Base-by-base conservation (phyloP, 441 rosid species). In the Euphorbia corollata region DNA sequence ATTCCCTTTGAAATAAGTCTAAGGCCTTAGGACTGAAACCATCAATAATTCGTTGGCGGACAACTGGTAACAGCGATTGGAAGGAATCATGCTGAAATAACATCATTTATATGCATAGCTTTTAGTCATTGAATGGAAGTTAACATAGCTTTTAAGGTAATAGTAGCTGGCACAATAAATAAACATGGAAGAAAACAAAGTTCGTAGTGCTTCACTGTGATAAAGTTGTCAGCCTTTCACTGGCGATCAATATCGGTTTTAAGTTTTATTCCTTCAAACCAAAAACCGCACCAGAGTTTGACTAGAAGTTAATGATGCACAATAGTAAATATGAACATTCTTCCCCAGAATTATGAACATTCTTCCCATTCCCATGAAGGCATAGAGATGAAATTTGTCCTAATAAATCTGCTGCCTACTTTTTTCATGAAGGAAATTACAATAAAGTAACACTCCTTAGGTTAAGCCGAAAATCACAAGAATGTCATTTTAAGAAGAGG, bases 1-100 rank as follows among this genome's bases (percentile, higher is more conserved):
- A 94, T 81, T 94, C 99, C 80, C 98, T 88, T 45, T 71, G 75
- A 80, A 94, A 94, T 61, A 87, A 13, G 76, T 87, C 94, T 56
- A 69, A 86, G 73, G 99, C 99, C 79, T 79, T 88, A 43, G 88
- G 80, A 59, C 63, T 74, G 84, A 89, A 91, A 69, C 96, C 91
- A 77, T 87, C 98, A 63, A 94, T 84, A 71, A 94, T 94, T 74
- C 61, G 92, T 79, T 88, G 86, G 76, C 87, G 88, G 72, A 91
- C 97, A 76, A 62, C 65, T 11, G 98, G 99, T 77, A 94, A 75
- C 64, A 91, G 63, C 13, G 68, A 82, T 85, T 86, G 99, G 74
- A 94, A 94, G 38, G 88, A 69, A 73, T 61, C 70, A 79, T 79
- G 84, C 99, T 91, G 89, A 74, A 84, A 82, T 24, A 73, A 73